Evolutionary conservation across 306 rosid species (phyloP).

Genomic region (Coriaria nepalensis): DNA sequence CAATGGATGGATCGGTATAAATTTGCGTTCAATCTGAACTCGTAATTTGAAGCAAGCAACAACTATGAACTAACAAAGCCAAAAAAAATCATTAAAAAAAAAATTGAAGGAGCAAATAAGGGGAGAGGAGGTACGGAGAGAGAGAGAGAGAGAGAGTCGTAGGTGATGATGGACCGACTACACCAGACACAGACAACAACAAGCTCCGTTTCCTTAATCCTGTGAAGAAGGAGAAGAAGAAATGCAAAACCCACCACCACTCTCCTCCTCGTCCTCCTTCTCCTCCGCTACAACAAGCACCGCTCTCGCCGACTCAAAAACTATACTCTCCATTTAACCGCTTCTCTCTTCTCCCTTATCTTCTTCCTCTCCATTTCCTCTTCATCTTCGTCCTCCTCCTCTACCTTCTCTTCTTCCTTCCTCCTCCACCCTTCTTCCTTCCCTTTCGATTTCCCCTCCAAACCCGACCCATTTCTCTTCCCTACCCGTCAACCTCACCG

Average conservation of each 20-base stretch:
- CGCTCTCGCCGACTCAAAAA: slow-evolving; percentile 40
- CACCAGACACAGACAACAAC: too few relatives aligned
- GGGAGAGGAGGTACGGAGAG: too few relatives aligned
- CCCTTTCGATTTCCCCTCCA: slow-evolving; percentile 8
- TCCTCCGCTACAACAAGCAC: slow-evolving; percentile 5
- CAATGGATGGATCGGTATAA: too few relatives aligned
- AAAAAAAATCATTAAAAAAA: too few relatives aligned
- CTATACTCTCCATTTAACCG: slow-evolving; percentile 34
- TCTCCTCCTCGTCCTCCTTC: slow-evolving; percentile 1
- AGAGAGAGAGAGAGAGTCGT: too few relatives aligned
- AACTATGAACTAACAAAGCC: too few relatives aligned
- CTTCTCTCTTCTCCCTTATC: slow-evolving; percentile 40
- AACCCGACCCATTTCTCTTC: slow-evolving; percentile 59
- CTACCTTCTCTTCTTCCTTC: slow-evolving; percentile 9
- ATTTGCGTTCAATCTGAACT: too few relatives aligned
- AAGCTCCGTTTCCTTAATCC: too few relatives aligned
- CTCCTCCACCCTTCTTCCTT: slow-evolving; percentile 13
- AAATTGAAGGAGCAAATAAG: too few relatives aligned
- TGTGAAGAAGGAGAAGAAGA: background rate
- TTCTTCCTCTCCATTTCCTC: slow-evolving; percentile 21
- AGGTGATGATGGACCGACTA: too few relatives aligned
- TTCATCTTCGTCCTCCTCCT: slow-evolving; percentile 14
- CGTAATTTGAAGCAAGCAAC: too few relatives aligned
- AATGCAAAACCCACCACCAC: slow-evolving; percentile 26
- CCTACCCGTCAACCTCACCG: slow-evolving; percentile 42